These are phyloP conservation scores for Wickerhamomyces canadensis DNA, from an alignment of 805 yeast species.

Conservation along the genomic window DNA sequence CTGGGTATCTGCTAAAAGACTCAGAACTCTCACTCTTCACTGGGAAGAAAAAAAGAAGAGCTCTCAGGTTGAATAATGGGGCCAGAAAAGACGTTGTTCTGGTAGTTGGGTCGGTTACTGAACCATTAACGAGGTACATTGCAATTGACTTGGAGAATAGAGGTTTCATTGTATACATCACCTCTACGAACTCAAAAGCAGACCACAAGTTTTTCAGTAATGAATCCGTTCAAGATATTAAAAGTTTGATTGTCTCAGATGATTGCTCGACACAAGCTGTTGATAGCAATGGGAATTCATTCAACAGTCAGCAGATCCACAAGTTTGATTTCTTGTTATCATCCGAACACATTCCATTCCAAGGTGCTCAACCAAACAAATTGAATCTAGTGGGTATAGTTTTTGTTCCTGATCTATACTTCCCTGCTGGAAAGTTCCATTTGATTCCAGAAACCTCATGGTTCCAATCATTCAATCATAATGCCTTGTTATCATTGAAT, in stretches of 20 bases:
- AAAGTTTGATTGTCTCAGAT: constrained; percentile 51
- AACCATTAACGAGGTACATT: constrained; percentile 62
- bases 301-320: constrained; percentile 39
- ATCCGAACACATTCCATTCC: constrained; percentile 52
- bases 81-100: constrained; percentile 72
- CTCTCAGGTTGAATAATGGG: constrained; percentile 59
- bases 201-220: constrained; percentile 41
- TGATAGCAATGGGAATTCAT: constrained; percentile 19
- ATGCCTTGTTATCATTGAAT: constrained; percentile 43
- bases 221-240: constrained; percentile 64
- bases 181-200: constrained; percentile 34
- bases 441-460: constrained; percentile 46
- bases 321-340: constrained; percentile 45
- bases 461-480: constrained; percentile 40
- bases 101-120: constrained; percentile 71
- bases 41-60: constrained; percentile 38
- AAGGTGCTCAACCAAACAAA: constrained; percentile 49
- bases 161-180: constrained; percentile 77
- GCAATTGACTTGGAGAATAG: constrained; percentile 71
- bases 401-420: constrained; percentile 63
- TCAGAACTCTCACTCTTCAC: neutral
- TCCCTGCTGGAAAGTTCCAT: constrained; percentile 66
- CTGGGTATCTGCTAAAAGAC: constrained; percentile 1
- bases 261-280: constrained; percentile 30
- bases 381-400: constrained; percentile 60